Evolutionary conservation across 306 rosid species (phyloP), one percentile per base, ranked within the genome.

Genomic region (Corylus americana): DNA sequence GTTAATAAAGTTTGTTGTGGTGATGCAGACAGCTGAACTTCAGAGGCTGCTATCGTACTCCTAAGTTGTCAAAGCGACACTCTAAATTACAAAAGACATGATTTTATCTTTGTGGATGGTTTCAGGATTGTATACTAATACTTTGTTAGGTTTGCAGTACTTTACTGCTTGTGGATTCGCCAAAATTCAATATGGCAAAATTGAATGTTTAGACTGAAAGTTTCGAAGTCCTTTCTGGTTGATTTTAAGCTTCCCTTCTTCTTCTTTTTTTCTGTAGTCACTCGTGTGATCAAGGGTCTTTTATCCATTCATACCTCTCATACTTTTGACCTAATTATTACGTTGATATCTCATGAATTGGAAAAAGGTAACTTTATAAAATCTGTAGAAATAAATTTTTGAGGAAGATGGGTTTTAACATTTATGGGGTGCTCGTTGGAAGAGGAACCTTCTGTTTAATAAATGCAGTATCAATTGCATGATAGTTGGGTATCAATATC

Each of bases 11-110:
- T 67, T 67, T 67, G 17, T 67, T 67, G 31, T 67, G 25, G 50
- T 67, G 72, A 8, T 67, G 72, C 72, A 37, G 72, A 67, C 72
- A 67, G 72, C 72, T 67, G 72, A 67, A 42, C 51, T 67, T 67
- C 72, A 39, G 72, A 42, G 72, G 29, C 72, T 12, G 50, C 72
- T 47, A n/a, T 42, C n/a, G 11, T 67, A 39, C 72, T 42, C 50
- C 50, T 67, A 42, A 67, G 49, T 42, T 25, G 27, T 39, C 29
- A 39, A 39, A 37, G 72, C 10, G 4, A 67, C 13, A 16, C 29
- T 1, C 72, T 67, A 67, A 67, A 31, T 31, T 67, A 42, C 50
- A 42, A 42, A 18, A 9, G 72, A 67, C 72, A n/a, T 39, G 72
- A 20, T 37, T 67, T 67, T 67, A 39, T 50, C 50, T 39, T 42